Conservation (phyloP, 306 rosid species). For the Geum urbanum region DNA sequence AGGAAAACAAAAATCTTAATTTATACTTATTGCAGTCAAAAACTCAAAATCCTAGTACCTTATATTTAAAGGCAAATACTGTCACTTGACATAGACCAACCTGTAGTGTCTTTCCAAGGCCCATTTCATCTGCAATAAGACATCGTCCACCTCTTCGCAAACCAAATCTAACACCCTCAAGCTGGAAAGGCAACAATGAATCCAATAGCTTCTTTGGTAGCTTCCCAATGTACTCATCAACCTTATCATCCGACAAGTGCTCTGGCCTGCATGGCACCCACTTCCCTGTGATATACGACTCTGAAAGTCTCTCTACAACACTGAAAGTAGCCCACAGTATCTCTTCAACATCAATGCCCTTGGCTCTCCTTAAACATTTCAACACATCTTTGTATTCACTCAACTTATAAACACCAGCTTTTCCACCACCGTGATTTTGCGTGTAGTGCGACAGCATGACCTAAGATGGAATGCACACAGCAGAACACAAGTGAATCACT, state of each 20-base stretch:
- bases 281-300: conserved; percentile 36
- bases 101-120: conserved; percentile 95
- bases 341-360: conserved; percentile 58
- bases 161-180: conserved; percentile 73
- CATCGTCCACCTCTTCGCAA: conserved; percentile 85
- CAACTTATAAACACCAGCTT: conserved; percentile 62
- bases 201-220: conserved; percentile 53
- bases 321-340: conserved; percentile 76
- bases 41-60: background rate
- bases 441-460: conserved; percentile 72
- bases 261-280: conserved; percentile 80
- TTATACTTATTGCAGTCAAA: background rate
- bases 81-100: conserved; percentile 28
- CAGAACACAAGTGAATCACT: background rate
- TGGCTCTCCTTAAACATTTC: conserved; percentile 50
- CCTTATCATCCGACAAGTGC: conserved; percentile 62
- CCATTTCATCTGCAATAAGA: conserved; percentile 96
- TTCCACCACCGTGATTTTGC: conserved; percentile 57
- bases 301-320: conserved; percentile 65
- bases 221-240: conserved; percentile 52
- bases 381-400: conserved; percentile 46
- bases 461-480: conserved; percentile 30
- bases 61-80: conserved; percentile 3
- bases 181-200: conserved; percentile 72
- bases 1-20: conserved; percentile 2